Base-by-base conservation (phyloP, 2,329 filamentous ascomycete species). In the Monosporascus cannonballus region DNA sequence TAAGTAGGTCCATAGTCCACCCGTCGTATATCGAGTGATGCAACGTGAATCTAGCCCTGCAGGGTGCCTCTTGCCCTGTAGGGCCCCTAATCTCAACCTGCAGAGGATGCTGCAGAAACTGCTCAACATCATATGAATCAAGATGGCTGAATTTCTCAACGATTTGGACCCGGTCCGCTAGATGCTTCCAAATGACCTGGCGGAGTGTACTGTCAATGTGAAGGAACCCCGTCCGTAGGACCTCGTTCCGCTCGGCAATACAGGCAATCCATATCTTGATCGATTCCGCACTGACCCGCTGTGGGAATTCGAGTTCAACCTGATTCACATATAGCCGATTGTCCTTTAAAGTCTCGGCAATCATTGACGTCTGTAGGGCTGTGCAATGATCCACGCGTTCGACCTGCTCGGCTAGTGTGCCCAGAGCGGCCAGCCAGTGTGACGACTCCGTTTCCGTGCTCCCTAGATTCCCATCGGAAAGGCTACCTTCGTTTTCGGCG, bases 11-110 rank as follows among this genome's bases (percentile, higher is more conserved):
- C 64, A 91, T 79, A 0, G 90, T 92, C 92, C 92, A 96, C n/a
- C 91, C 92, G 67, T 96, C 92, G 64, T 96, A 96, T 1, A 95
- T 67, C 1, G 89, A 84, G 69, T 96, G 92, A 64, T 96, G 91
- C 0, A 95, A 73, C 14, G 60, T 86, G 76, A 45, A 89, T 50
- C 11, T 80, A 68, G 54, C 66, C 67, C 4, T 72, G 59, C 34
- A 64, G 61, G 3, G 64, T 51, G 47, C 57, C 52, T 4, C 64
- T 48, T 18, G 58, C 18, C 7, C 49, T 34, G 8, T 51, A 41
- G 3, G 34, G 3, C 5, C 53, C 14, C 45, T 53, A 2, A 91
- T 69, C 54, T 89, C 79, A n/a, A 90, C 69, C 17, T 67, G 70
- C 15, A 92, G 72, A 0, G 90, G 89, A 3, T 50, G 65, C 30